phyloP scores from a whole-genome alignment of 2,329 filamentous ascomycete species.

The Penicillium frequentans region DNA sequence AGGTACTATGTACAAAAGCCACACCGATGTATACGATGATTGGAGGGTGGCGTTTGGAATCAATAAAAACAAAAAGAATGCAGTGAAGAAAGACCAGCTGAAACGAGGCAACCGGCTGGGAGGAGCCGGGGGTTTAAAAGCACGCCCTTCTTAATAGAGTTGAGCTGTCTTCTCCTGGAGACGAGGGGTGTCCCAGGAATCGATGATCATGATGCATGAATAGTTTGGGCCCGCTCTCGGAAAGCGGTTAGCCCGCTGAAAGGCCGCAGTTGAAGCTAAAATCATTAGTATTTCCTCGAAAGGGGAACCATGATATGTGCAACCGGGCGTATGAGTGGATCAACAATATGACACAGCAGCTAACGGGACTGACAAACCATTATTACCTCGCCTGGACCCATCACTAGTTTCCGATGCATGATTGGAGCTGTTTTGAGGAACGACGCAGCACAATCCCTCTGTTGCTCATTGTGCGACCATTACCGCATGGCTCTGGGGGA shows the following conservation, averaged over 20 bases:
- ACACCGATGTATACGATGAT: slow-evolving; percentile 13
- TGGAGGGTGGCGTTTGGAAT: slow-evolving; percentile 1
- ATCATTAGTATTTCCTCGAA: slow-evolving; percentile 7
- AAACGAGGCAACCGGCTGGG: slow-evolving; percentile 18
- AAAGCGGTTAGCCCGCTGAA: slow-evolving; percentile 17
- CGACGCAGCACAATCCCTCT: slow-evolving; percentile 4
- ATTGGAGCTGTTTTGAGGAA: slow-evolving; percentile 6
- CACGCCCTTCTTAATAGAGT: slow-evolving; percentile 3
- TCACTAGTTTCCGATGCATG: not conserved
- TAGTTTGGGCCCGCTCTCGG: slow-evolving; percentile 12
- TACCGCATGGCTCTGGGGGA: slow-evolving; percentile 7
- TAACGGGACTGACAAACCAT: slow-evolving; percentile 16
- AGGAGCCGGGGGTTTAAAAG: slow-evolving; percentile 12
- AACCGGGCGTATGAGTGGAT: slow-evolving; percentile 5
- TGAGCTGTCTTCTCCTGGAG: slow-evolving; percentile 21
- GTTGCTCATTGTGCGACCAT: slow-evolving; percentile 7
- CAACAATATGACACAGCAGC: slow-evolving; percentile 22
- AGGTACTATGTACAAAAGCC: slow-evolving; percentile 19
- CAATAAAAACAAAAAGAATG: slow-evolving; percentile 1
- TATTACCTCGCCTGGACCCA: slow-evolving; percentile 2
- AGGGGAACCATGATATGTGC: slow-evolving; percentile 4
- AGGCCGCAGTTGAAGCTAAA: slow-evolving; percentile 20
- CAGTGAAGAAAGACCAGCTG: slow-evolving; percentile 2
- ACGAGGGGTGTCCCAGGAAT: slow-evolving; percentile 7
- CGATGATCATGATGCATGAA: slow-evolving; percentile 18